A percentile compares a stretch with the other conserved stretches of the same genome.
Evolutionary conservation across 2,329 filamentous ascomycete species (phyloP).

Genomic region (Juglanconis oblonga): DNA sequence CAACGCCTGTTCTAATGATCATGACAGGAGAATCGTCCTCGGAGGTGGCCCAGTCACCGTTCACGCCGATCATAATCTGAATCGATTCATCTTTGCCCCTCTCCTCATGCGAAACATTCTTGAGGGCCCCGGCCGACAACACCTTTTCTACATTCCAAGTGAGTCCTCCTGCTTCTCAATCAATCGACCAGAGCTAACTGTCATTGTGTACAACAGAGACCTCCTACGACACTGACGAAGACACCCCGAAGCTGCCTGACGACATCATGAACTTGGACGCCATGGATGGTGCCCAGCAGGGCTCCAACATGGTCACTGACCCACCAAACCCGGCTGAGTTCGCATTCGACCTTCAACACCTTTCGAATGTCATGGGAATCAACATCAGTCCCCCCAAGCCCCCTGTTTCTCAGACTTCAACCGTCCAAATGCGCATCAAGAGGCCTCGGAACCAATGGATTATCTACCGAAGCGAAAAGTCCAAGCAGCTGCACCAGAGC

Average conservation of each 20-base stretch:
- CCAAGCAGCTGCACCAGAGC: neutral
- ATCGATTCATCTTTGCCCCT: neutral
- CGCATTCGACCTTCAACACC: neutral
- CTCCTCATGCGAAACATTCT: neutral
- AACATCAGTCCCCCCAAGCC: neutral
- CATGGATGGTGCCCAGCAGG: too few relatives aligned
- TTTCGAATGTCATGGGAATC: neutral
- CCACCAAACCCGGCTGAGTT: too few relatives aligned
- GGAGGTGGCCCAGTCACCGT: slow-evolving; percentile 1
- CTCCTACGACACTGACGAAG: neutral
- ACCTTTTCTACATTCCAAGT: neutral
- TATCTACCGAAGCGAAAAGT: slow-evolving; percentile 11
- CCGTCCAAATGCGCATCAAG: neutral
- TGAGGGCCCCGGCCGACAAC: neutral
- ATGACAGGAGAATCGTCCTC: neutral
- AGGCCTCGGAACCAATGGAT: slow-evolving; percentile 26
- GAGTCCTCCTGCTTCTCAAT: neutral
- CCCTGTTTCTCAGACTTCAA: neutral
- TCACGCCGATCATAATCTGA: neutral
- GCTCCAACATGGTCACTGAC: too few relatives aligned
- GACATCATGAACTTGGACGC: too few relatives aligned
- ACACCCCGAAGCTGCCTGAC: neutral
- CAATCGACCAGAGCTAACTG: neutral
- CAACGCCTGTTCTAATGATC: too few relatives aligned
- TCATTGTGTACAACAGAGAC: neutral